phyloP scores from a whole-genome alignment of 1,284 basidiomycete species.

The Fomitopsis betulina region DNA sequence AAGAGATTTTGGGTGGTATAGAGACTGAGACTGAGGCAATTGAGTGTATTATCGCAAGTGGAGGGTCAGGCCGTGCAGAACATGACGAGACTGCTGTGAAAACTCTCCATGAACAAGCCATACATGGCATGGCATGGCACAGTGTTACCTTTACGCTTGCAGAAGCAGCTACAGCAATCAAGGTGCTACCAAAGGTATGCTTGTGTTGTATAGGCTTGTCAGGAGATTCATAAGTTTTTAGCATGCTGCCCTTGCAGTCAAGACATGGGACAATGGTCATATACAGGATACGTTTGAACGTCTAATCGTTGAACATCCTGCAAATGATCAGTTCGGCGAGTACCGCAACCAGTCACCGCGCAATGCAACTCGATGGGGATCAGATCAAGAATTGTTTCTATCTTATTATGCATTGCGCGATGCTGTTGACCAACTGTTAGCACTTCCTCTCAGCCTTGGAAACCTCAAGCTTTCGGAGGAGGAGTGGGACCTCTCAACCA shows the following conservation, averaged over 20 bases:
- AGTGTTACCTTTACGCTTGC: neutral
- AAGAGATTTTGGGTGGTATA: neutral
- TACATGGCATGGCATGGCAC: neutral
- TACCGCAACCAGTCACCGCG: neutral
- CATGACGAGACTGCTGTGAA: neutral
- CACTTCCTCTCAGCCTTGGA: neutral
- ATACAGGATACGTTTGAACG: neutral
- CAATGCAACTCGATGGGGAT: neutral
- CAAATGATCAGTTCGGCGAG: neutral
- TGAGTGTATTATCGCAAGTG: neutral
- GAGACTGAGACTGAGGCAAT: neutral
- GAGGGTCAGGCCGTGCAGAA: neutral
- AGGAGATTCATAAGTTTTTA: too few relatives aligned
- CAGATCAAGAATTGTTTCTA: neutral
- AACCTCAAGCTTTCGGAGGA: neutral
- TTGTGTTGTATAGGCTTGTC: too few relatives aligned
- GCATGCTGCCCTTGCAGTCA: neutral
- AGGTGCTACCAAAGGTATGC: neutral
- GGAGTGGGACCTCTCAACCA: neutral
- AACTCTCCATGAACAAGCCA: neutral
- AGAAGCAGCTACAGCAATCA: neutral
- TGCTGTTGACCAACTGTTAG: neutral
- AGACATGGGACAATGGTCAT: neutral
- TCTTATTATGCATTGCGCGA: neutral
- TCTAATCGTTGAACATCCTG: neutral